Conservation (phyloP, 352 stramenopile species). For the Phytophthora pinifolia region DNA sequence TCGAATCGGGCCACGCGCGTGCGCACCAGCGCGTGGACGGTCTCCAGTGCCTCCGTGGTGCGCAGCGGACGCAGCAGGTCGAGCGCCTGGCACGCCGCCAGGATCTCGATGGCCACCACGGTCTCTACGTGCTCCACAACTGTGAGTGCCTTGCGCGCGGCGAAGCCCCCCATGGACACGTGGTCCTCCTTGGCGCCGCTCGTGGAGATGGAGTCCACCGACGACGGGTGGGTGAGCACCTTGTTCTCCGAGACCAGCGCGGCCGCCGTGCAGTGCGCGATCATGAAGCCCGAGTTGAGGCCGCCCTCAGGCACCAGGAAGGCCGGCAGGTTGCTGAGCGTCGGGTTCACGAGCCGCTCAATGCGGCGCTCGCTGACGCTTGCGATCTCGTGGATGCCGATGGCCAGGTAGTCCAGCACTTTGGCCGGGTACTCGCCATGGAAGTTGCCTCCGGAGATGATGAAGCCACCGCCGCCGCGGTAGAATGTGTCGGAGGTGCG, state of each 20-base stretch:
- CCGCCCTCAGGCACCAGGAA: constrained; percentile 87
- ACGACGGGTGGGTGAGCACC: constrained; percentile 85
- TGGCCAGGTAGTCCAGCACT: constrained; percentile 89
- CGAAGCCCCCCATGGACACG: constrained; percentile 89
- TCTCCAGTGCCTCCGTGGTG: constrained; percentile 79
- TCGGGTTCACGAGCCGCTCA: constrained; percentile 87
- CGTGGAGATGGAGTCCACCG: constrained; percentile 89
- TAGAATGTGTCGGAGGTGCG: constrained; percentile 84
- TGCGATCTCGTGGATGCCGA: constrained; percentile 84
- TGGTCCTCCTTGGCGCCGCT: constrained; percentile 89
- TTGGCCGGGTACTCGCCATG: constrained; percentile 91
- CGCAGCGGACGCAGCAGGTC: constrained; percentile 80
- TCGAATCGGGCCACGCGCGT: constrained; percentile 59
- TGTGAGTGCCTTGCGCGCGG: constrained; percentile 79
- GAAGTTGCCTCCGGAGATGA: constrained; percentile 92
- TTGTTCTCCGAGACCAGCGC: constrained; percentile 91
- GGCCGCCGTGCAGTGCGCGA: constrained; percentile 86
- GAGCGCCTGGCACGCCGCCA: constrained; percentile 87
- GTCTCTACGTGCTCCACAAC: constrained; percentile 88
- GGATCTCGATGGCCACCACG: constrained; percentile 87
- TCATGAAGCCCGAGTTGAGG: constrained; percentile 92
- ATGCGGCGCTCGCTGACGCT: constrained; percentile 87
- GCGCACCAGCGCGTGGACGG: constrained; percentile 78
- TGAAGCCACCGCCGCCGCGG: constrained; percentile 69
- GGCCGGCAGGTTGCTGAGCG: constrained; percentile 80